Evolutionary conservation across 495 filamentous ascomycete species (phyloP), one percentile per base, ranked within the genome.

Genomic region (Neurospora discreta): DNA sequence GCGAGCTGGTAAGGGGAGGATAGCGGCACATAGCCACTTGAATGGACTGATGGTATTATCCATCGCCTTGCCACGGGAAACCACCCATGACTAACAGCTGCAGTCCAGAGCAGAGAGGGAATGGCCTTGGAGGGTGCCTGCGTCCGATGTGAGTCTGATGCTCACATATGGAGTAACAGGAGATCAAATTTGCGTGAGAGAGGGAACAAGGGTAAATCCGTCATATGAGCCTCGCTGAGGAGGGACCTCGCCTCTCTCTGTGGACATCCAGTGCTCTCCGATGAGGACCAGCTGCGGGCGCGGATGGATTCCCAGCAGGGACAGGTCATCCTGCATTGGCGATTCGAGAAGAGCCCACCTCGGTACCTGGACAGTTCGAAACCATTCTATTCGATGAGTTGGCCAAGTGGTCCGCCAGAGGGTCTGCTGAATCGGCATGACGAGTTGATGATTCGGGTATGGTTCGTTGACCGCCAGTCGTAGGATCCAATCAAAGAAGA

Each of bases 401-500:
- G 71, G 67, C 65, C 30, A 72, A 42, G 7, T 72, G 70, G 58
- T 44, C 46, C 71, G 71, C 41, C 71, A 72, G 68, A 72, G 26
- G 46, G 52, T 30, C 52, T 65, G 52, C 26, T 65, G 52, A 65
- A 65, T 33, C 52, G 52, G 52, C 52, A 65, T 65, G 52, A 33
- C 15, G 30, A 33, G 26, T 65, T 40, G 26, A 30, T 43, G 39
- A 33, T 71, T 42, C 65, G 18, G 30, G 39, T 26, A 23, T 72
- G 36, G 71, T 39, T 69, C 41, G 18, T 72, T 72, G 71, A 72
- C 71, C 71, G 71, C 71, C 71, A 72, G 71, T 72, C 71, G 71
- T 44, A 38, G 33, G 40, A 36, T 20, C 71, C 65, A 72, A 69
- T 72, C 70, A 43, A 41, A 39, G 11, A 38, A n/a, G 30, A 9